Evolutionary conservation across 164 flowering plant species (phyloP).

Genomic region (Amborella trichopoda): DNA sequence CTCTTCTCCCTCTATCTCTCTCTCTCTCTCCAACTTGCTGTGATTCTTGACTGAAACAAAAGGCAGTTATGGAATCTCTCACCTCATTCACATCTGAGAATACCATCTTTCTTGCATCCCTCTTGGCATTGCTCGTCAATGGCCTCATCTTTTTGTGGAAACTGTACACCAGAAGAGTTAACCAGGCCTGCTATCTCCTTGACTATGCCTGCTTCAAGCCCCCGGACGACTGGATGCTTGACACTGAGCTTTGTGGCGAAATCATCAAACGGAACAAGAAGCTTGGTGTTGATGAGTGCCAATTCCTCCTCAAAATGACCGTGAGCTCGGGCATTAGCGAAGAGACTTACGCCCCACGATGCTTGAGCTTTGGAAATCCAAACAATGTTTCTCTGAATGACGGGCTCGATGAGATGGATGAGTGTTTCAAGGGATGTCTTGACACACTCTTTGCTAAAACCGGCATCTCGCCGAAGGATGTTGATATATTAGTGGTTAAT

Average conservation of each 20-base stretch:
- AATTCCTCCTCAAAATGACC: neutral
- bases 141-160: no score
- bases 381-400: slow-evolving; percentile 15
- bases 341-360: slow-evolving; percentile 4
- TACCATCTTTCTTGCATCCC: no score
- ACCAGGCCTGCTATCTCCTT: neutral
- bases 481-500: slow-evolving; percentile 59
- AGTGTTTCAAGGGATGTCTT: slow-evolving; percentile 33
- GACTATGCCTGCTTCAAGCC: slow-evolving; percentile 2
- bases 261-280: slow-evolving; percentile 3
- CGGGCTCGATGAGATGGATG: slow-evolving; percentile 34
- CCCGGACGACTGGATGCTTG: slow-evolving; percentile 1
- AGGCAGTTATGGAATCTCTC: no score
- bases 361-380: slow-evolving; percentile 10
- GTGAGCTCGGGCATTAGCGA: slow-evolving; percentile 2
- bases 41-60: no score
- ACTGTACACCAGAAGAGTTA: neutral
- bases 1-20: no score
- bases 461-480: slow-evolving; percentile 30
- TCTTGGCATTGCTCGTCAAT: no score
- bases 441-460: slow-evolving; percentile 38
- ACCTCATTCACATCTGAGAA: no score
- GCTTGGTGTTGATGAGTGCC: neutral
- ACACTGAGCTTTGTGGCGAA: neutral
- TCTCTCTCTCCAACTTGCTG: no score